phyloP scores from a whole-genome alignment of 257 asterid genomes.

The Jasminum sambac region DNA sequence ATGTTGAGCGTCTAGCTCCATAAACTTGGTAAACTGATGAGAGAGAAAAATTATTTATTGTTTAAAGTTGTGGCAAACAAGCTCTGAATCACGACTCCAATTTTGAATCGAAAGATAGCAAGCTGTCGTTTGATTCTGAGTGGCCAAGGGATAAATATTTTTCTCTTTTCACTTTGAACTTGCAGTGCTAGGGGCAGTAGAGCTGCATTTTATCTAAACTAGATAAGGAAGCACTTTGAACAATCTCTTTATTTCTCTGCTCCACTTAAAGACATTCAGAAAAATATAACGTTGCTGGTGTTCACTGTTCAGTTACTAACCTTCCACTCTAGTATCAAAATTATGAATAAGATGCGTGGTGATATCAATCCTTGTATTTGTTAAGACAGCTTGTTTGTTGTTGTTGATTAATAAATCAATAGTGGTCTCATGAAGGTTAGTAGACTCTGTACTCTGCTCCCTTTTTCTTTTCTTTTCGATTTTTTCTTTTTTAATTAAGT shows the following conservation, averaged over 20 bases:
- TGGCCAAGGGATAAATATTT: background rate
- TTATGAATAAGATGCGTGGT: background rate
- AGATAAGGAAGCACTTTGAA: background rate
- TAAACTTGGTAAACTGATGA: too few species aligned
- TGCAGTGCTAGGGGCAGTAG: background rate
- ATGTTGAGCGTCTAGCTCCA: too few species aligned
- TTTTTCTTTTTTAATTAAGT: too few species aligned
- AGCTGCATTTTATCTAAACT: background rate
- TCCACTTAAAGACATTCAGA: background rate
- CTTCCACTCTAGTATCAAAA: background rate
- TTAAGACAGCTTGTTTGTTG: background rate
- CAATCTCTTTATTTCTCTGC: background rate
- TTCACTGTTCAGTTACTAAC: background rate
- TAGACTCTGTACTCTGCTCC: constrained; percentile 5
- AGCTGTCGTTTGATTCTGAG: background rate
- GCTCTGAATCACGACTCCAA: background rate
- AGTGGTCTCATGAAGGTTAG: constrained; percentile 6
- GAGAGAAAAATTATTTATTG: background rate
- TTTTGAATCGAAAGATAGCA: background rate
- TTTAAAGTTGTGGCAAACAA: too few species aligned
- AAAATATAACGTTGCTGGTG: background rate
- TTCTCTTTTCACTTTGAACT: background rate
- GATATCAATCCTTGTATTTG: background rate
- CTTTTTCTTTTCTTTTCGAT: constrained; percentile 5
- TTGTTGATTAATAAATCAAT: background rate